Conservation (phyloP, 768 basidiomycete genomes). For the Strobilomyces dryophilus region DNA sequence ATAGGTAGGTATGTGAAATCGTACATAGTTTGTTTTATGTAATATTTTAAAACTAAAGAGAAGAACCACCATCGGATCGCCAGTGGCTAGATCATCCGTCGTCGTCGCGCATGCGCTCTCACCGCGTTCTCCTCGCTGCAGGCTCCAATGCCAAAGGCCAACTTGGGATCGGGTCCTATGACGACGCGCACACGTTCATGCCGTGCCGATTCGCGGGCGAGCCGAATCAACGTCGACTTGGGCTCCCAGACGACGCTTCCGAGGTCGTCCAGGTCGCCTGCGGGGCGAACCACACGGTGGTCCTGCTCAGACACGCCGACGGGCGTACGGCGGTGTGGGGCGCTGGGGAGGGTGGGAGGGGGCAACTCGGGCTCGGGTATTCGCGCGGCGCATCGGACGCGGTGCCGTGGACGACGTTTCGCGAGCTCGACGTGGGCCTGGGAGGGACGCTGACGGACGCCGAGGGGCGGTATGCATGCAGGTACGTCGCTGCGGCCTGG, state of each 20-base stretch:
- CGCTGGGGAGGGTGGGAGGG: constrained; percentile 63
- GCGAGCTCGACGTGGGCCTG: constrained; percentile 41
- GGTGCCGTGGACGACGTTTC: constrained; percentile 37
- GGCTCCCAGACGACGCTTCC: constrained; percentile 23
- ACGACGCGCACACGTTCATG: constrained; percentile 39
- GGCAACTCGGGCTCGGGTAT: constrained; percentile 62
- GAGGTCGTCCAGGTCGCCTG: constrained; percentile 51
- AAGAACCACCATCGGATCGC: too few species aligned
- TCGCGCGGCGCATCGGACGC: constrained; percentile 6
- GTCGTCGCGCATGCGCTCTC: not conserved
- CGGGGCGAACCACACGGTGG: constrained; percentile 79
- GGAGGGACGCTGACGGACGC: too few species aligned
- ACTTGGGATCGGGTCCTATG: constrained; percentile 35
- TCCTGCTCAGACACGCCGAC: constrained; percentile 46
- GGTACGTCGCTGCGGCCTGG: constrained; percentile 67
- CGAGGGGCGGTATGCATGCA: constrained; percentile 37
- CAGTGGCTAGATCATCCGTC: too few species aligned
- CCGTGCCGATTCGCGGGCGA: constrained; percentile 33
- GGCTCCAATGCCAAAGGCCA: constrained; percentile 51
- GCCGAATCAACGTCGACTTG: constrained; percentile 12
- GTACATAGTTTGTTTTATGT: too few species aligned
- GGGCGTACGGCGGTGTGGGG: constrained; percentile 56
- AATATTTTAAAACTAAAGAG: too few species aligned
- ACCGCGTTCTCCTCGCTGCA: constrained; percentile 33
- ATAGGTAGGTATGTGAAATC: too few species aligned